phyloP scores from a whole-genome alignment of 208 protist species.

The Novymonas esmeraldas region DNA sequence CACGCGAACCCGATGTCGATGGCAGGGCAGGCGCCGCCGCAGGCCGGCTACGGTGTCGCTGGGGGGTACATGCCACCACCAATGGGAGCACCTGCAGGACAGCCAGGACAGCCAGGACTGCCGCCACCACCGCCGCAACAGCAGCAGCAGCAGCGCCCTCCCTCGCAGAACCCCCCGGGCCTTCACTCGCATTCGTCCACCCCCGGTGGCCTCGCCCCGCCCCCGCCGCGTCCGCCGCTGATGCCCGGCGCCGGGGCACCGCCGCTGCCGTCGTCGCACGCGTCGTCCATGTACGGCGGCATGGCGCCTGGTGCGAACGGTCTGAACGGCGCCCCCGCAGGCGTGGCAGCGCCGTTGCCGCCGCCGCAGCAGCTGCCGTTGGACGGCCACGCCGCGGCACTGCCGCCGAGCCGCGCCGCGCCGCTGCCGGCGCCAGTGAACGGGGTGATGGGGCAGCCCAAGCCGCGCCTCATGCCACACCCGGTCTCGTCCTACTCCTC shows the following conservation, averaged over 20 bases:
- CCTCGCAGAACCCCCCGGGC: conserved; percentile 5
- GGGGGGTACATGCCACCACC: conserved; percentile 12
- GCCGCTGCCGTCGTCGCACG: conserved; percentile 1
- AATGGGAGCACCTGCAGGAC: background rate
- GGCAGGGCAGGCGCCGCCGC: background rate
- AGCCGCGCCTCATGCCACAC: conserved; percentile 70
- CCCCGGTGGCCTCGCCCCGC: background rate
- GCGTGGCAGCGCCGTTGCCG: background rate
- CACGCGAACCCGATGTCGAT: conserved; percentile 5
- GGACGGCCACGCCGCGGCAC: background rate
- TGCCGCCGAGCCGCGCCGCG: conserved; percentile 16
- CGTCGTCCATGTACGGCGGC: background rate
- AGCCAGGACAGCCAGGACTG: background rate
- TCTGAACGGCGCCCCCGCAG: conserved; percentile 1
- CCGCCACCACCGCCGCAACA: conserved; percentile 12
- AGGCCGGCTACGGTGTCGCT: background rate
- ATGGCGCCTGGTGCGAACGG: background rate
- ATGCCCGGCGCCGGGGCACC: background rate
- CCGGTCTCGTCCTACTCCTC: conserved; percentile 71
- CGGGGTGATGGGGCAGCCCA: conserved; percentile 24
- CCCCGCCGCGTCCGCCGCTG: conserved; percentile 1
- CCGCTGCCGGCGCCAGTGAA: background rate
- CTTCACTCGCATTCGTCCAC: background rate
- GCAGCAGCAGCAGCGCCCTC: conserved; percentile 5
- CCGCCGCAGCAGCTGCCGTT: background rate